Percentiles rank a stretch among this genome's conserved stretches.
These are phyloP conservation scores for Oxytropis ochrocephala DNA, from an alignment of 306 rosid species.

Conservation along the genomic window DNA sequence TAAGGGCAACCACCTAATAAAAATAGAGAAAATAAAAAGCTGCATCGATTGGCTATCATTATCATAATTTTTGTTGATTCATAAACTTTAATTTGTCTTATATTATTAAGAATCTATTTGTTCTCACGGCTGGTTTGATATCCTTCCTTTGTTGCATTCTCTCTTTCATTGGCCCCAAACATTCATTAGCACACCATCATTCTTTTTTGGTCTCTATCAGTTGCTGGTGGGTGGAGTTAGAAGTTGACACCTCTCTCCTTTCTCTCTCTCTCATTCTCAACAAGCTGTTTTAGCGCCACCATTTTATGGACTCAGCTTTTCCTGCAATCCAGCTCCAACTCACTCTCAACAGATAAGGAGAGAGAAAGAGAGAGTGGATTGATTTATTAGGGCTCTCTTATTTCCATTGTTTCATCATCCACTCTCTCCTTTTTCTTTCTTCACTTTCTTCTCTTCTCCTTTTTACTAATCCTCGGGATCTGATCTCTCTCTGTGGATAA, in stretches of 20 bases:
- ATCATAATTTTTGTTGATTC: slow-evolving; percentile 21
- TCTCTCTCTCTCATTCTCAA: slow-evolving; percentile 33
- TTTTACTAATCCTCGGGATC: slow-evolving; percentile 59
- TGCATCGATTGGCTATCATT: slow-evolving; percentile 34
- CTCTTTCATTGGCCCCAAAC: slow-evolving; percentile 23
- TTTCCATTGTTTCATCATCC: slow-evolving; percentile 15
- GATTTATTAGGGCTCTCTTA: slow-evolving; percentile 51
- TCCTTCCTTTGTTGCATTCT: slow-evolving; percentile 1
- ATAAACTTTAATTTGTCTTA: background rate
- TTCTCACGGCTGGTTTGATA: slow-evolving; percentile 36
- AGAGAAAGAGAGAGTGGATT: slow-evolving; percentile 28
- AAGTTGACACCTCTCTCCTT: slow-evolving; percentile 30
- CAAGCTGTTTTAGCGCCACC: slow-evolving; percentile 69
- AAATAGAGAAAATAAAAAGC: background rate
- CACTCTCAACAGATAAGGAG: slow-evolving; percentile 37
- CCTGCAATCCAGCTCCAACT: slow-evolving; percentile 56
- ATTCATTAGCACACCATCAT: slow-evolving; percentile 15
- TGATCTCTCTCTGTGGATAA: slow-evolving; percentile 25
- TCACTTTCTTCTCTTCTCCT: slow-evolving; percentile 4
- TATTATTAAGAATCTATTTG: too few relatives aligned
- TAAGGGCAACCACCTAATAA: slow-evolving; percentile 27
- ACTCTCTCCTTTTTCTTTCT: background rate
- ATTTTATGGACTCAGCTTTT: slow-evolving; percentile 48
- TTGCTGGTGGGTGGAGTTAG: slow-evolving; percentile 66
- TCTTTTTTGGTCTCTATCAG: slow-evolving; percentile 52